Evolutionary conservation across 2,329 filamentous ascomycete genomes (phyloP).

Genomic region (Phyllosticta citrichinensis): DNA sequence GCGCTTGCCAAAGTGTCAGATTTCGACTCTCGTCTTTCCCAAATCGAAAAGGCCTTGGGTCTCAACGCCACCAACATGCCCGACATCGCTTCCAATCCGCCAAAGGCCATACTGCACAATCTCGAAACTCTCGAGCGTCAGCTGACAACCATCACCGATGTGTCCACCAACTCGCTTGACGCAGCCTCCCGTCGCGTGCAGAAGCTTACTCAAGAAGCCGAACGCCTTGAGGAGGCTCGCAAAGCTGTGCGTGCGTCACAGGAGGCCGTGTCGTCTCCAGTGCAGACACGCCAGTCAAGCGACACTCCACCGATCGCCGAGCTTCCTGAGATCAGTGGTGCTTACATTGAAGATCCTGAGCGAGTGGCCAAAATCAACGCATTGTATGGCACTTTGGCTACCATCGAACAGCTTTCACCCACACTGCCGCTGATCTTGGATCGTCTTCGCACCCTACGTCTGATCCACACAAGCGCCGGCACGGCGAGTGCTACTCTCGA

Average conservation of each 20-base stretch:
- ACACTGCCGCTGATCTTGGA: slow-evolving; percentile 79
- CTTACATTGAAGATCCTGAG: slow-evolving; percentile 47
- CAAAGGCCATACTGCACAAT: slow-evolving; percentile 68
- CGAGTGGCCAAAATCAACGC: slow-evolving; percentile 82
- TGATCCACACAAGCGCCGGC: slow-evolving; percentile 80
- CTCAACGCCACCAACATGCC: slow-evolving; percentile 60
- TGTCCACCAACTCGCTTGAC: slow-evolving; percentile 64
- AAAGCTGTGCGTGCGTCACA: slow-evolving; percentile 14
- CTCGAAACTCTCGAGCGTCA: slow-evolving; percentile 74
- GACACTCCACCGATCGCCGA: slow-evolving; percentile 20
- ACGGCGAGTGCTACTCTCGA: slow-evolving; percentile 68
- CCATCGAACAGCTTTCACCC: slow-evolving; percentile 77
- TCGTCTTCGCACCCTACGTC: slow-evolving; percentile 69
- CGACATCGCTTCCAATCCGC: slow-evolving; percentile 42
- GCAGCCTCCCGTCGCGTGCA: slow-evolving; percentile 60
- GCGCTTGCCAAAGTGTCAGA: slow-evolving; percentile 72
- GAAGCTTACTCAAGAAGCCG: slow-evolving; percentile 61
- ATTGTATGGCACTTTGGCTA: slow-evolving; percentile 77
- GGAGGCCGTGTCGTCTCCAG: slow-evolving; percentile 1
- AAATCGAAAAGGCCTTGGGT: slow-evolving; percentile 73
- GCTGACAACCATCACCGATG: slow-evolving; percentile 62
- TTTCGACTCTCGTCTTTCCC: slow-evolving; percentile 71
- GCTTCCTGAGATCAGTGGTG: slow-evolving; percentile 7
- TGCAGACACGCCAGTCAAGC: slow-evolving; percentile 1
- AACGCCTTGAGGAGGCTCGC: slow-evolving; percentile 52